Percentiles rank a stretch among this genome's conserved stretches.
Evolutionary conservation across 2,329 filamentous ascomycete species (phyloP).

Genomic region (Rhynchosporium agropyri): DNA sequence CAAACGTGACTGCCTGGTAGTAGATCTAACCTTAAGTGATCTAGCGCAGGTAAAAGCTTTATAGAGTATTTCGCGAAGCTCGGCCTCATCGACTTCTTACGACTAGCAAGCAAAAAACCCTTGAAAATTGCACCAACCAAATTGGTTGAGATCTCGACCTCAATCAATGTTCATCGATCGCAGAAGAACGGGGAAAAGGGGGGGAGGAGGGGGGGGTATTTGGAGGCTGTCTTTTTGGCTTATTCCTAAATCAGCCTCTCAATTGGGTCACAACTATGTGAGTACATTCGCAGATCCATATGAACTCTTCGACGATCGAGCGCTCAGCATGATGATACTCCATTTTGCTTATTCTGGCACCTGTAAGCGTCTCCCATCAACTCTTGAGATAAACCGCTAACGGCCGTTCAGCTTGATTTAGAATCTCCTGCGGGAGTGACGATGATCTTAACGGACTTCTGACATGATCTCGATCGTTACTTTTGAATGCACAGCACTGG

Average conservation of each 20-base stretch:
- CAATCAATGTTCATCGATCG: no score
- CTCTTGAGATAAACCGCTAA: no score
- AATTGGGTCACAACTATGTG: conserved; percentile 8
- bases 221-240: neutral
- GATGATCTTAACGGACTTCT: conserved; percentile 39
- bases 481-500: conserved; percentile 2
- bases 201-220: neutral
- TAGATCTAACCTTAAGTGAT: no score
- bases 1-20: no score
- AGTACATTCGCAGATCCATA: conserved; percentile 3
- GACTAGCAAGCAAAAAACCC: no score
- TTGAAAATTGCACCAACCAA: no score
- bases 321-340: conserved; percentile 69
- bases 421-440: conserved; percentile 31
- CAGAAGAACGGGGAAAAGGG: no score
- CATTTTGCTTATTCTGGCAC: conserved; percentile 78
- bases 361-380: conserved; percentile 48
- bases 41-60: no score
- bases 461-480: conserved; percentile 22
- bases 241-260: neutral
- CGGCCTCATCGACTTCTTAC: no score
- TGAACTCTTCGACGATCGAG: conserved; percentile 11
- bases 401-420: conserved; percentile 57
- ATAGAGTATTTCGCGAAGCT: no score
- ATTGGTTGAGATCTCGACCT: no score